Evolutionary conservation across 2,329 filamentous ascomycete species (phyloP).

Genomic region (Fonsecaea monophora): DNA sequence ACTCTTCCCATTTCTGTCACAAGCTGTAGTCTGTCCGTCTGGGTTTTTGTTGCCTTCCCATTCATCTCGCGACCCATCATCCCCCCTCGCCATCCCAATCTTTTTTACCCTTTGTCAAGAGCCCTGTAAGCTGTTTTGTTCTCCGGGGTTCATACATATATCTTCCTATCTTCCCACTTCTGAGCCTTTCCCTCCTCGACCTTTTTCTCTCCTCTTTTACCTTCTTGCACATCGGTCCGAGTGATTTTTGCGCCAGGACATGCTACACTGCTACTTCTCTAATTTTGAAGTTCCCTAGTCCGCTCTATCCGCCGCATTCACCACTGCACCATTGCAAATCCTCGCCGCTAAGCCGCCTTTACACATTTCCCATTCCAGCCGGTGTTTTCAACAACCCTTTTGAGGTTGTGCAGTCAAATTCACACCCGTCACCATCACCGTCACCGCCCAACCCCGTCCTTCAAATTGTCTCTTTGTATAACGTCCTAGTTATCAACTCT

Average conservation of each 20-base stretch:
- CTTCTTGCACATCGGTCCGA: slow-evolving; percentile 17
- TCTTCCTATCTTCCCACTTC: slow-evolving; percentile 30
- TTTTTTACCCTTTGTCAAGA: slow-evolving; percentile 27
- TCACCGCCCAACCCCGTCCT: background rate
- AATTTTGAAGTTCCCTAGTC: slow-evolving; percentile 29
- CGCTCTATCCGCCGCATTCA: slow-evolving; percentile 15
- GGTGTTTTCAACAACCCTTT: slow-evolving; percentile 14
- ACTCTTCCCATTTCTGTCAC: slow-evolving; percentile 15
- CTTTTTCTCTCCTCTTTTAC: slow-evolving; percentile 33
- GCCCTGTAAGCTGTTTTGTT: slow-evolving; percentile 12
- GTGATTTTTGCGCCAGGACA: background rate
- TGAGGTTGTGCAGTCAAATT: slow-evolving; percentile 2
- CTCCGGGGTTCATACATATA: slow-evolving; percentile 32
- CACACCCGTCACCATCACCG: slow-evolving; percentile 8
- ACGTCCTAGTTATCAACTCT: slow-evolving; percentile 3
- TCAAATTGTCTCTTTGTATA: slow-evolving; percentile 10
- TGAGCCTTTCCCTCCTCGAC: slow-evolving; percentile 33
- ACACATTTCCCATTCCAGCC: slow-evolving; percentile 13
- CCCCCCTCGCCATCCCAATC: slow-evolving; percentile 32
- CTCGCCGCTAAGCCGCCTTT: slow-evolving; percentile 18
- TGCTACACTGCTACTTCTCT: slow-evolving; percentile 8
- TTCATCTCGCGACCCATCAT: slow-evolving; percentile 20
- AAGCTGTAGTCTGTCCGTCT: slow-evolving; percentile 2
- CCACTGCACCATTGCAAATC: slow-evolving; percentile 9
- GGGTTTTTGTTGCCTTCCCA: slow-evolving; percentile 25